Base-by-base conservation (phyloP, 306 rosid species). In the Quercus ilex region DNA sequence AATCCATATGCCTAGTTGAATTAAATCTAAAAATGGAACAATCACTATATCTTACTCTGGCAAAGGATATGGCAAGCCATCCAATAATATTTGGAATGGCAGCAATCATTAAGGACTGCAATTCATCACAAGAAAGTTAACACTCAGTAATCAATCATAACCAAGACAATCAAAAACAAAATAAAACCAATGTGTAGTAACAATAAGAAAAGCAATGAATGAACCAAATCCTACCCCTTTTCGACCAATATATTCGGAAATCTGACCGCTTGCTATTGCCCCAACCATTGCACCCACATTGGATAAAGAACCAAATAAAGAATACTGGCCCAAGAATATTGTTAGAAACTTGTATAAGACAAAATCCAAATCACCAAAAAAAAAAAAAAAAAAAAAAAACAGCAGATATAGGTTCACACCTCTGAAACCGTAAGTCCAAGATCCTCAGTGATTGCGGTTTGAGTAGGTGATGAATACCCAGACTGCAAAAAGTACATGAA, bases 231-330 rank as follows among this genome's bases (percentile, higher is more conserved):
- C 62, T 83, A 95, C 99, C 96, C 99, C 99, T 89, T 95, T 95
- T 33, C 99, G 94, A 23, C 99, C 99, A 38, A 93, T 83, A 85
- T 90, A 89, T 82, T 95, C 99, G 15, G 99, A 87, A 84, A 95
- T 85, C 79, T 95, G 99, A 60, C 99, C 99, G 81, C 99, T 95
- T 31, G 98, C 86, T 81, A 95, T 91, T 80, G 99, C 99, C 78
- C 99, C 99, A 73, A 95, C 87, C 99, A 95, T 95, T 59, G 98
- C 98, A 64, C 99, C 99, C 60, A 95, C 99, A 80, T 95, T 95
- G 81, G 96, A 92, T 69, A 95, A 76, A 75, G 99, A 95, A 57
- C 99, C 99, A 80, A 92, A 95, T 74, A 91, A 69, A 73, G 99
- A 95, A 75, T 9, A 95, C 99, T 94, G 86, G 43, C 67, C 74